phyloP scores from a whole-genome alignment of 2,329 filamentous ascomycete species.

The Lecanicillium sp. region DNA sequence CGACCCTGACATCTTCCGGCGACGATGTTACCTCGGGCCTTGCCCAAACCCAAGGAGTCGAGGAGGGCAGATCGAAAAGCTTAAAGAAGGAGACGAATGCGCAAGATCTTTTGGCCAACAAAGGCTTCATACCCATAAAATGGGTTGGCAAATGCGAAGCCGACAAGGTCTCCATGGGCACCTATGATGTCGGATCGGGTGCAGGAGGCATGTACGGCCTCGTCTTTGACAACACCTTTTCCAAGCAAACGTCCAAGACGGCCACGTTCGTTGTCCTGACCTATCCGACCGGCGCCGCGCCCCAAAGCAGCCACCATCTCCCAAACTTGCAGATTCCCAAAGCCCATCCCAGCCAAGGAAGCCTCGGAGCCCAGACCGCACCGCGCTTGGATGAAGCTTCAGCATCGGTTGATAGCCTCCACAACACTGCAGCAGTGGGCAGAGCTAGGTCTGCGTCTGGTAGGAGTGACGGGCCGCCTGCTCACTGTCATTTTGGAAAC shows the following conservation, averaged over 20 bases:
- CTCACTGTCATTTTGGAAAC: slow-evolving; percentile 62
- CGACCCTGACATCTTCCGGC: slow-evolving; percentile 33
- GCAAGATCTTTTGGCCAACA: slow-evolving; percentile 53
- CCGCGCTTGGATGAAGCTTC: slow-evolving; percentile 37
- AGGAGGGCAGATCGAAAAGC: slow-evolving; percentile 37
- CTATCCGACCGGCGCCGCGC: slow-evolving; percentile 75
- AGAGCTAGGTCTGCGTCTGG: slow-evolving; percentile 43
- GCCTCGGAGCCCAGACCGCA: slow-evolving; percentile 39
- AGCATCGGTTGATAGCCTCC: slow-evolving; percentile 53
- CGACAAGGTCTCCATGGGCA: slow-evolving; percentile 88
- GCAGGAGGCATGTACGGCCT: slow-evolving; percentile 91
- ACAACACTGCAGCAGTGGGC: slow-evolving; percentile 37
- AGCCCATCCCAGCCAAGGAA: slow-evolving; percentile 37
- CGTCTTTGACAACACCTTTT: slow-evolving; percentile 98
- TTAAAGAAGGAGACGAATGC: slow-evolving; percentile 54
- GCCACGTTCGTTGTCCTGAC: slow-evolving; percentile 92
- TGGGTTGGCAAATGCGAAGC: slow-evolving; percentile 96
- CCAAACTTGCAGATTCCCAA: slow-evolving; percentile 43
- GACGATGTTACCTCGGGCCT: slow-evolving; percentile 26
- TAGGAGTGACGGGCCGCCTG: slow-evolving; percentile 37
- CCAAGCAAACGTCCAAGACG: slow-evolving; percentile 88
- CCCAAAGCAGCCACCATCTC: slow-evolving; percentile 64
- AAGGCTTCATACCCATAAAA: slow-evolving; percentile 62
- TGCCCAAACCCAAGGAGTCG: slow-evolving; percentile 32
- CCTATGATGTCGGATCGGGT: slow-evolving; percentile 64